phyloP scores from a whole-genome alignment of 2,329 filamentous ascomycete genomes.

The Ascochyta pisi region DNA sequence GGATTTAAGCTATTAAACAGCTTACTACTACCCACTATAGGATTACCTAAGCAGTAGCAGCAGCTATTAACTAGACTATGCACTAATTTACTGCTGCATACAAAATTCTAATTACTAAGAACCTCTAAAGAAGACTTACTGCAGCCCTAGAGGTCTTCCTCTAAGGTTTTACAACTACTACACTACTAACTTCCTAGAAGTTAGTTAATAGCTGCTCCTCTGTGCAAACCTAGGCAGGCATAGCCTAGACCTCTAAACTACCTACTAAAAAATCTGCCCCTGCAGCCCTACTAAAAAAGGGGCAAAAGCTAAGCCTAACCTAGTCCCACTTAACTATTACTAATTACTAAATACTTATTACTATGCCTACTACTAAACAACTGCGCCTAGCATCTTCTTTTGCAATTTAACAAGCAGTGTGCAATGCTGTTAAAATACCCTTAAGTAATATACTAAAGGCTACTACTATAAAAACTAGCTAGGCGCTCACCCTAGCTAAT shows the following conservation, averaged over 20 bases:
- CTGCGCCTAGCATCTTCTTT: background rate
- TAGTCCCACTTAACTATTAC: background rate
- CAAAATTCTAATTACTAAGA: background rate
- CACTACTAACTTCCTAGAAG: background rate
- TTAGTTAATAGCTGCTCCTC: background rate
- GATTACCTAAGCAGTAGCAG: background rate
- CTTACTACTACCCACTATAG: background rate
- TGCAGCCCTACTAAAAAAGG: background rate
- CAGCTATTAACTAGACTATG: background rate
- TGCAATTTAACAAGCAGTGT: background rate
- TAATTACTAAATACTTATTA: background rate
- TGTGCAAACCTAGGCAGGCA: background rate
- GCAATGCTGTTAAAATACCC: background rate
- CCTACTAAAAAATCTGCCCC: background rate
- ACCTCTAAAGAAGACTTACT: background rate
- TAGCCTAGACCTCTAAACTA: background rate
- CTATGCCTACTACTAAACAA: background rate
- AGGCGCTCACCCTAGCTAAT: background rate
- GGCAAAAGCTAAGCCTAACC: background rate
- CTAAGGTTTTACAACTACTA: background rate
- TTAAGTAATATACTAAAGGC: background rate
- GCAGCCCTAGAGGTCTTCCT: background rate
- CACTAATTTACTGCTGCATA: background rate
- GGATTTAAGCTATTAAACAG: background rate
- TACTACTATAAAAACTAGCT: background rate